Evolutionary conservation across 768 basidiomycete species (phyloP).

Genomic region (Paxillus involutus): DNA sequence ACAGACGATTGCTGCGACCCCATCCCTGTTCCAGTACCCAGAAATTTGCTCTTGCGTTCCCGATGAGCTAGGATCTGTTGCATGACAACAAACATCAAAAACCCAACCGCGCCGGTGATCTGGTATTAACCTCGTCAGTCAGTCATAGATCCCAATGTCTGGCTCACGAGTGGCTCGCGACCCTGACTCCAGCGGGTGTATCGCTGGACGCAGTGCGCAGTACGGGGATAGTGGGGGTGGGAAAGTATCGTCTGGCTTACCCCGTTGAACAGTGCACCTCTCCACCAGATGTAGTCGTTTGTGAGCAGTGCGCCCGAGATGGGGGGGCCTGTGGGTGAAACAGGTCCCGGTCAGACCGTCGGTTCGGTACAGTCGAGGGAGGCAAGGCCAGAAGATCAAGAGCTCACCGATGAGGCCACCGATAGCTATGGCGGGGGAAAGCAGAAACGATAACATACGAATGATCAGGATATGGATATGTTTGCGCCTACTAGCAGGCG

Average conservation of each 20-base stretch:
- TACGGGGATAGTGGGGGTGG: not conserved
- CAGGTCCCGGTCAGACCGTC: not conserved
- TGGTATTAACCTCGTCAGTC: not conserved
- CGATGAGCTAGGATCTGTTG: slow-evolving; percentile 18
- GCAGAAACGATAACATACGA: too few species aligned
- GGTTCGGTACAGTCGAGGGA: slow-evolving; percentile 10
- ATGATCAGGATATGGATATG: not conserved
- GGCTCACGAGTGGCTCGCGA: too few species aligned
- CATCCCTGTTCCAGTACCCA: not conserved
- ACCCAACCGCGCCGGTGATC: slow-evolving; percentile 25
- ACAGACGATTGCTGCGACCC: too few species aligned
- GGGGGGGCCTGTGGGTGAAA: slow-evolving; percentile 49
- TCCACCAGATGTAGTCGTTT: slow-evolving; percentile 54
- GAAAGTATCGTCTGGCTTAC: slow-evolving; percentile 15
- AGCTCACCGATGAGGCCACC: slow-evolving; percentile 23
- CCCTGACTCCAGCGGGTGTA: too few species aligned
- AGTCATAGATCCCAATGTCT: too few species aligned
- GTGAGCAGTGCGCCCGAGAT: slow-evolving; percentile 59
- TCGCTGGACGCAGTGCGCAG: too few species aligned
- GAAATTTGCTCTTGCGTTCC: not conserved
- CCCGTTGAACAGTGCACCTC: slow-evolving; percentile 54
- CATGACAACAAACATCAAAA: slow-evolving; percentile 26
- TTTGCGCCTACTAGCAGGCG: not conserved
- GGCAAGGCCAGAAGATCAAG: not conserved
- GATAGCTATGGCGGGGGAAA: slow-evolving; percentile 11